phyloP scores from a whole-genome alignment of 495 filamentous ascomycete species.

The Podospora pseudocomata region DNA sequence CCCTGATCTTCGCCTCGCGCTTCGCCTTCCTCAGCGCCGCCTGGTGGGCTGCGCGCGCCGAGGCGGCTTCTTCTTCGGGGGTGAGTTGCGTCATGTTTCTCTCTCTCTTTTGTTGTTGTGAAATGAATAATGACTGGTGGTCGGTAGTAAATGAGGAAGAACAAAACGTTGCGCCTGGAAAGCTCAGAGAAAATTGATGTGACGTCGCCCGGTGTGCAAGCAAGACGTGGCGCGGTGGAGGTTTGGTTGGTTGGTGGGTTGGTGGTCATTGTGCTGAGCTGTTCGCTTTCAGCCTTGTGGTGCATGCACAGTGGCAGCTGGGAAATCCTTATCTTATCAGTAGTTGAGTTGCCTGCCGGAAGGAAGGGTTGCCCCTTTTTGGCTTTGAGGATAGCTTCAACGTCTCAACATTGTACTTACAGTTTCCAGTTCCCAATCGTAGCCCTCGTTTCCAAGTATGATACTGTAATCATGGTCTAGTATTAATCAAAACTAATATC shows the following conservation, averaged over 20 bases:
- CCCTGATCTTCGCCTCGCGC: slow-evolving; percentile 84
- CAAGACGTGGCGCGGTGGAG: slow-evolving; percentile 11
- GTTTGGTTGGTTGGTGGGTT: not conserved
- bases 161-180: not conserved
- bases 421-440: too few species aligned
- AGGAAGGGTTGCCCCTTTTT: not conserved
- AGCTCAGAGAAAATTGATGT: not conserved
- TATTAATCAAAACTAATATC: too few species aligned
- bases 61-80: slow-evolving; percentile 39
- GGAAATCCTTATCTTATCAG: slow-evolving; percentile 25
- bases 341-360: not conserved
- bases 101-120: not conserved
- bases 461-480: too few species aligned
- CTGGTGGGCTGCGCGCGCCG: slow-evolving; percentile 69
- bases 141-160: not conserved
- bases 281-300: slow-evolving; percentile 10
- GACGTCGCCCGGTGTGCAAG: not conserved
- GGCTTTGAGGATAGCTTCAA: not conserved
- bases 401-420: too few species aligned
- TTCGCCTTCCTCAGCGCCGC: slow-evolving; percentile 84
- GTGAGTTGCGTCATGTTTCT: slow-evolving; percentile 27
- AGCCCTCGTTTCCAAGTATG: too few species aligned
- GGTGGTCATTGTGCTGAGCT: slow-evolving; percentile 5
- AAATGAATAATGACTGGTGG: not conserved
- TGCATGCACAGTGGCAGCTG: not conserved